Conservation (phyloP, 192 early-diverging fungal species). For the Backusella morwellensis region DNA sequence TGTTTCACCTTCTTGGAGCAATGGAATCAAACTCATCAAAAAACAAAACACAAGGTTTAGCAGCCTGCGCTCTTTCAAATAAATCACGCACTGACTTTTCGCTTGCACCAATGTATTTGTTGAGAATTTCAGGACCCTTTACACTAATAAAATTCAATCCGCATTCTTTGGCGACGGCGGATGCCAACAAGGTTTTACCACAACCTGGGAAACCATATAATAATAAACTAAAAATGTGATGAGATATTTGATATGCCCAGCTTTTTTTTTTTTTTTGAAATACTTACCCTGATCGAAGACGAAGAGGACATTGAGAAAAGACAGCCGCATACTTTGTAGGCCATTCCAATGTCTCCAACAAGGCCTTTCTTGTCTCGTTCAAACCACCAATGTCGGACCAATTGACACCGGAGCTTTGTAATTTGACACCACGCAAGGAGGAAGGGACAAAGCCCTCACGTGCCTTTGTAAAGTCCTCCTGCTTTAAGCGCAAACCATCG, state of each 20-base stretch:
- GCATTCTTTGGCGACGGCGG: slow-evolving; percentile 94
- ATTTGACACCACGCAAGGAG: slow-evolving; percentile 74
- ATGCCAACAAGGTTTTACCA: slow-evolving; percentile 95
- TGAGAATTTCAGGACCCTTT: slow-evolving; percentile 96
- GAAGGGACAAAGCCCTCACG: slow-evolving; percentile 77
- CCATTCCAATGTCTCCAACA: slow-evolving; percentile 94
- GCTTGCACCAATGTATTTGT: slow-evolving; percentile 98
- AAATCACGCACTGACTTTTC: slow-evolving; percentile 94
- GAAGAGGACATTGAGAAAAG: slow-evolving; percentile 84
- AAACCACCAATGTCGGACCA: slow-evolving; percentile 92
- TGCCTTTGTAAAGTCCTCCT: slow-evolving; percentile 72
- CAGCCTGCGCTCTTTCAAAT: slow-evolving; percentile 91
- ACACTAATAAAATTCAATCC: slow-evolving; percentile 96
- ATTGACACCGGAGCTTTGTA: slow-evolving; percentile 69
- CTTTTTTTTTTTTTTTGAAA: no score
- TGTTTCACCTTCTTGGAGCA: slow-evolving; percentile 77
- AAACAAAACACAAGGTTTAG: slow-evolving; percentile 93
- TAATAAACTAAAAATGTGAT: slow-evolving; percentile 57
- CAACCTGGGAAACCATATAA: slow-evolving; percentile 98
- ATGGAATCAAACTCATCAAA: slow-evolving; percentile 99
- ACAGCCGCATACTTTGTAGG: slow-evolving; percentile 91
- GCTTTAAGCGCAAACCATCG: slow-evolving; percentile 36
- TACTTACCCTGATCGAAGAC: slow-evolving; percentile 77
- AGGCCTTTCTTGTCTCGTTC: slow-evolving; percentile 70
- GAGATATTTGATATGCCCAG: background rate